Percentiles rank a stretch among this genome's conserved stretches.
Conservation (phyloP, 352 stramenopile genomes). For the Saprolegnia diclina region DNA sequence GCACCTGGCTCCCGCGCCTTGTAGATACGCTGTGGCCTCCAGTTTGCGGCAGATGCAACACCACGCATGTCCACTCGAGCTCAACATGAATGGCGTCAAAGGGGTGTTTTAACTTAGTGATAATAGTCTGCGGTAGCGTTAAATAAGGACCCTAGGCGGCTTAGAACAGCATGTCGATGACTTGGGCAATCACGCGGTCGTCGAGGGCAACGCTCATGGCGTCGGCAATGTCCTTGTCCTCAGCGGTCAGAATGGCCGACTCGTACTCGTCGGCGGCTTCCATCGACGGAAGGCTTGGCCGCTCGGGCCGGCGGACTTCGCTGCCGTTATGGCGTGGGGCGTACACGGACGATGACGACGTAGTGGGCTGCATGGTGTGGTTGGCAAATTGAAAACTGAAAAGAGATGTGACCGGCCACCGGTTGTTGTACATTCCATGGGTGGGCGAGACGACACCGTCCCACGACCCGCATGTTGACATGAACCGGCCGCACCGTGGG, state of each 20-base stretch:
- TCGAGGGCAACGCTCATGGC: slow-evolving; percentile 5
- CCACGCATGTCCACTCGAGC: not conserved
- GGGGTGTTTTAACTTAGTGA: too few relatives aligned
- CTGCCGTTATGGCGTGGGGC: not conserved
- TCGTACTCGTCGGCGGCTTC: not conserved
- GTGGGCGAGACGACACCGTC: not conserved
- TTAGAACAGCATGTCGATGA: slow-evolving; percentile 13
- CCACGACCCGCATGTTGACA: slow-evolving; percentile 12
- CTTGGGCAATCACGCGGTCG: slow-evolving; percentile 6
- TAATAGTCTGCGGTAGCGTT: too few relatives aligned
- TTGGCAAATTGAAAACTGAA: slow-evolving; percentile 2
- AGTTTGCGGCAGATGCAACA: too few relatives aligned
- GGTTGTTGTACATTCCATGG: slow-evolving; percentile 3
- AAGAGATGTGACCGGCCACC: not conserved
- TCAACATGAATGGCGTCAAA: not conserved
- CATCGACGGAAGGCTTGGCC: not conserved
- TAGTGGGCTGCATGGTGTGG: not conserved
- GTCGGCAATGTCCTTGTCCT: slow-evolving; percentile 13
- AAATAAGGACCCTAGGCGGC: not conserved
- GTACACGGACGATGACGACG: not conserved
- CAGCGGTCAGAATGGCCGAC: not conserved
- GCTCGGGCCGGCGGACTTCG: not conserved
- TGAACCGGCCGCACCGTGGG: not conserved
- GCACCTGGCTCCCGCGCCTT: too few relatives aligned
- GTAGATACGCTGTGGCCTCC: too few relatives aligned